These are phyloP conservation scores for Acmispon strigosus DNA, from an alignment of 306 rosid genomes.

Conservation along the genomic window DNA sequence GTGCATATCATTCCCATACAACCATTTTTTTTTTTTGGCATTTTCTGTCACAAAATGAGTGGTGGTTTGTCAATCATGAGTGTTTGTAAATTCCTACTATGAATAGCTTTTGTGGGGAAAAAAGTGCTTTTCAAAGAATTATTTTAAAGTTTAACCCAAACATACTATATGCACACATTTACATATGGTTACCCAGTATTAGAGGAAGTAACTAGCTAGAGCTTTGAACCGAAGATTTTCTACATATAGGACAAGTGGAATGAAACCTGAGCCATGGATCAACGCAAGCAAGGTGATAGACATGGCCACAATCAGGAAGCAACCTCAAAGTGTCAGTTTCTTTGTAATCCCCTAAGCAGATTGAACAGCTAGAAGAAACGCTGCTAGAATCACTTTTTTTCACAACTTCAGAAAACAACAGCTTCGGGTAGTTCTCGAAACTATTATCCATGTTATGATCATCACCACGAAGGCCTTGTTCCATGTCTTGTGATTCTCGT, in stretches of 20 bases:
- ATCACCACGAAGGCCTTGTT: conserved; percentile 7
- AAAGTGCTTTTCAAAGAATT: too few species aligned
- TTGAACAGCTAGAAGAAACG: conserved; percentile 26
- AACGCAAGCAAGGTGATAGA: conserved; percentile 35
- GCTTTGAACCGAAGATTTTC: conserved; percentile 20
- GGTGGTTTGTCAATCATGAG: too few species aligned
- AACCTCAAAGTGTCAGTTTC: conserved; percentile 35
- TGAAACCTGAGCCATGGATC: conserved; percentile 45
- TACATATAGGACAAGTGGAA: conserved; percentile 44
- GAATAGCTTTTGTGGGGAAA: too few species aligned
- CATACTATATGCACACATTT: too few species aligned
- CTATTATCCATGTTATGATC: background rate
- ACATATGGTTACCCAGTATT: too few species aligned
- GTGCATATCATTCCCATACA: too few species aligned
- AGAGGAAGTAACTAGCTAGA: background rate
- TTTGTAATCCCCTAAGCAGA: conserved; percentile 47
- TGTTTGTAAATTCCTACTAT: too few species aligned
- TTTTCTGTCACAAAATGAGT: too few species aligned
- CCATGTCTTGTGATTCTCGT: background rate
- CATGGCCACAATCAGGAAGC: conserved; percentile 39
- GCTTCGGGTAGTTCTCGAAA: conserved; percentile 21
- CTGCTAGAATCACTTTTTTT: background rate
- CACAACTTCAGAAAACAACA: conserved; percentile 14
- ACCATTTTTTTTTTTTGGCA: too few species aligned
- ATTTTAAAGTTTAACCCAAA: too few species aligned